Evolutionary conservation across 106 monocot species (phyloP), one percentile per base, ranked within the genome.

Genomic region (Dendrobium catenatum): DNA sequence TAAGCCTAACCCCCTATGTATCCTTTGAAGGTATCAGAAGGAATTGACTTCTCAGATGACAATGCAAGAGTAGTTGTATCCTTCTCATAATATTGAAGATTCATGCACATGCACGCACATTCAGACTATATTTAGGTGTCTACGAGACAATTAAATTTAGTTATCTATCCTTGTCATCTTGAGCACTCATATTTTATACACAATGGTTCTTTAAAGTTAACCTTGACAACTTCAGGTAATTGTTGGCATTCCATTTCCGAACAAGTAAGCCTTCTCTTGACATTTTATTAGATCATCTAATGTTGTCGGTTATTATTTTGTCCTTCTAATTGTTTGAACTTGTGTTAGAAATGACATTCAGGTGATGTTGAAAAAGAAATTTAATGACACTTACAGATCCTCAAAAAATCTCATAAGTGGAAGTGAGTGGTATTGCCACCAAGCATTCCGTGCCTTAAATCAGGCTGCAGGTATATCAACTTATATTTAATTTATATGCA

Each of bases 51-150:
- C 81, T 90, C 99, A 61, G 91, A 99, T 93, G 95, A 95, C 51
- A 95, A 95, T 88, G 99, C 99, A 82, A 88, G 99, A 93, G 93
- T 91, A 55, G 99, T 99, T 86, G 99, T 95, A 99, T 99, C 99
- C 99, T 93, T 90, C 11, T 42, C 19, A 76, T 48, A n/a, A 11
- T 43, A 5, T 76, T 81, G 6, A 11, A 33, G 37, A 70, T 55
- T 81, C 42, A 42, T 20, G 9, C 8, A n/a, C 37, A 74, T 74
- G 41, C 43, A 44, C 3, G 40, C 19, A 74, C 41, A 43, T 42
- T 3, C 20, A 20, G 41, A 74, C 43, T 44, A 15, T 44, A 20
- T 20, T 44, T 33, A 11, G 3, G 51, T 8, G 70, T 16, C 70
- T 15, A 29, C 4, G 33, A 70, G 8, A 70, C 13, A 68, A 26